A percentile compares a stretch with the other conserved stretches of the same genome.
Conservation (phyloP, 2,329 filamentous ascomycete species). For the Aspergillus hiratsukae region DNA sequence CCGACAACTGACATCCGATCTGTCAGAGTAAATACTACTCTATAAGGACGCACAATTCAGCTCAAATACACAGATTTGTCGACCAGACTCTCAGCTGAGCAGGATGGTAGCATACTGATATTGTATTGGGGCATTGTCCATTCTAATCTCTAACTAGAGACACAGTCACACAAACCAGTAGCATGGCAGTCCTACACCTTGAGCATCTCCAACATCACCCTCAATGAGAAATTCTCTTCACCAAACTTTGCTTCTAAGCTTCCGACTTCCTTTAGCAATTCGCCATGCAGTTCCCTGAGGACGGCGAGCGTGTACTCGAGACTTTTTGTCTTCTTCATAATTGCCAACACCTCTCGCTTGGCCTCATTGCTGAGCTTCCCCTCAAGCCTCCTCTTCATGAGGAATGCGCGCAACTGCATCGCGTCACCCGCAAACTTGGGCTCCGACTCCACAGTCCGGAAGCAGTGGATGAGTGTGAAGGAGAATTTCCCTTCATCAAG, state of each 20-base stretch:
- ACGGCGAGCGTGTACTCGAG: not conserved
- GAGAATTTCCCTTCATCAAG: slow-evolving; percentile 74
- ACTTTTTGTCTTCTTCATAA: not conserved
- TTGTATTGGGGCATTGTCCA: too few species aligned
- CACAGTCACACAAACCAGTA: too few species aligned
- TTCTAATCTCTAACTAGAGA: too few species aligned
- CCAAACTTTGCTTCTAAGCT: not conserved
- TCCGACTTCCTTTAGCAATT: not conserved
- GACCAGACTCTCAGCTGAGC: too few species aligned
- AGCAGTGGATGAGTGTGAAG: slow-evolving; percentile 73
- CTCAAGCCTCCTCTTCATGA: not conserved
- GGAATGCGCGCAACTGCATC: not conserved
- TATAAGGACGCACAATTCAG: too few species aligned
- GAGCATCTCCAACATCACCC: not conserved
- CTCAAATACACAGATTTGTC: too few species aligned
- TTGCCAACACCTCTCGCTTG: not conserved
- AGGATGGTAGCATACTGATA: too few species aligned
- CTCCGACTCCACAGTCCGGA: not conserved
- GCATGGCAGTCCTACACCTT: not conserved
- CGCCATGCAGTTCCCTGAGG: not conserved
- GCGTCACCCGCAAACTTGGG: not conserved
- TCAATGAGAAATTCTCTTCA: not conserved
- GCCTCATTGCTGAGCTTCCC: not conserved
- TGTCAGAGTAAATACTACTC: too few species aligned
- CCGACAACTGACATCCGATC: too few species aligned